phyloP scores from a whole-genome alignment of 2,329 filamentous ascomycete genomes.

The Paraphoma chrysanthemicola region DNA sequence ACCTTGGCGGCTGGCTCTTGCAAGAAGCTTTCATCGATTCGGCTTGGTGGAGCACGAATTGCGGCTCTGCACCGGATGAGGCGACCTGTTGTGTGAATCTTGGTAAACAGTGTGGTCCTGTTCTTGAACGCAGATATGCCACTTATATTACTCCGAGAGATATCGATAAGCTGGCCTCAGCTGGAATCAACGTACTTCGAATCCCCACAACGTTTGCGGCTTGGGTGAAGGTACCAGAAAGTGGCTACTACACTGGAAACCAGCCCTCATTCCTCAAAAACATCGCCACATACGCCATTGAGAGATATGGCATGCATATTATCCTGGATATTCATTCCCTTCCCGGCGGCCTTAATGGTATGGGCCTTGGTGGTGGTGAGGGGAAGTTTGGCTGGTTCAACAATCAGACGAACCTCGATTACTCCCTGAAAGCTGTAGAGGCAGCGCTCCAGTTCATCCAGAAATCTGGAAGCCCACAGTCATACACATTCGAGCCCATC shows the following conservation, averaged over 20 bases:
- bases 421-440: slow-evolving; percentile 41
- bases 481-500: slow-evolving; percentile 46
- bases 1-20: slow-evolving; percentile 45
- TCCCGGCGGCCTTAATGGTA: slow-evolving; percentile 40
- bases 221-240: slow-evolving; percentile 46
- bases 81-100: slow-evolving; percentile 44
- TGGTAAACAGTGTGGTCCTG: slow-evolving; percentile 33
- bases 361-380: slow-evolving; percentile 20
- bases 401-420: slow-evolving; percentile 44
- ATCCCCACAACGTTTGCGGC: slow-evolving; percentile 49
- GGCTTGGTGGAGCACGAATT: slow-evolving; percentile 31
- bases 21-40: slow-evolving; percentile 39
- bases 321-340: slow-evolving; percentile 45
- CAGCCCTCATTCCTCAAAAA: slow-evolving; percentile 37
- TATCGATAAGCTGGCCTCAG: slow-evolving; percentile 42
- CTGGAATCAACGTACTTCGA: slow-evolving; percentile 29
- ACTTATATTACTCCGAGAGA: slow-evolving; percentile 37
- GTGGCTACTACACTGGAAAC: slow-evolving; percentile 41
- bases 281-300: slow-evolving; percentile 47
- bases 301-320: slow-evolving; percentile 46
- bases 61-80: slow-evolving; percentile 38
- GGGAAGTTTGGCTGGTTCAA: slow-evolving; percentile 46
- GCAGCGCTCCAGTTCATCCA: slow-evolving; percentile 42
- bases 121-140: slow-evolving; percentile 39
- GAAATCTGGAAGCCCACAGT: slow-evolving; percentile 31